A percentile compares a stretch with the other conserved stretches of the same genome.
Conservation (phyloP, 2,329 filamentous ascomycete species). For the Paracoccidioides brasiliensis region DNA sequence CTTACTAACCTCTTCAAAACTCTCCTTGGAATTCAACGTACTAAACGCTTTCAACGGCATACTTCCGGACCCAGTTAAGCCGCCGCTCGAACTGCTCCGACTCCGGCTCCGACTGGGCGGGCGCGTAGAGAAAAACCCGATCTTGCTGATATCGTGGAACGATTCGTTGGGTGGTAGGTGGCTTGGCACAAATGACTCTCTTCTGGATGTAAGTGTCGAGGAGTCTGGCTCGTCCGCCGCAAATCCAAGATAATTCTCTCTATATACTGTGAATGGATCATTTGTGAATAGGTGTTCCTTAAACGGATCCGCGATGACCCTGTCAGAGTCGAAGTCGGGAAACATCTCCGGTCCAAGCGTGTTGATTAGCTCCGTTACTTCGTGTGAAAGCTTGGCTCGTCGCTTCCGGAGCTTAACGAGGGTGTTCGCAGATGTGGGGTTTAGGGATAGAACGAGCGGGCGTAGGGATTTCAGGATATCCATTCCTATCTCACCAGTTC, state of each 20-base stretch:
- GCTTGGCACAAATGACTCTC: constrained; percentile 16
- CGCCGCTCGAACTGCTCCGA: constrained; percentile 55
- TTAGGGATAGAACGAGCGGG: constrained; percentile 72
- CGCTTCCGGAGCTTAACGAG: constrained; percentile 63
- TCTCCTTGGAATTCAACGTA: constrained; percentile 50
- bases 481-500: constrained; percentile 97
- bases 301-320: constrained; percentile 49
- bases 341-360: constrained; percentile 91
- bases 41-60: constrained; percentile 61
- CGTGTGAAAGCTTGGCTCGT: constrained; percentile 59
- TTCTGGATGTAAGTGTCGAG: neutral
- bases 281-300: constrained; percentile 20
- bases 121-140: constrained; percentile 81
- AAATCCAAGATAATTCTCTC: constrained; percentile 5
- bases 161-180: constrained; percentile 77
- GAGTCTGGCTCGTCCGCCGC: neutral
- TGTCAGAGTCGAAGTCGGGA: constrained; percentile 76
- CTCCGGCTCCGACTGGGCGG: constrained; percentile 59
- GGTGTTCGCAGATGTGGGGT: constrained; percentile 71
- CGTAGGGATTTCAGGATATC: constrained; percentile 92
- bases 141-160: constrained; percentile 75
- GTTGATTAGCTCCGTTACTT: constrained; percentile 89
- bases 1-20: constrained; percentile 68
- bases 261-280: constrained; percentile 8
- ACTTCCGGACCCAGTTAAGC: constrained; percentile 45